phyloP scores from a whole-genome alignment of 2,329 filamentous ascomycete genomes.

The Fusarium buharicum region DNA sequence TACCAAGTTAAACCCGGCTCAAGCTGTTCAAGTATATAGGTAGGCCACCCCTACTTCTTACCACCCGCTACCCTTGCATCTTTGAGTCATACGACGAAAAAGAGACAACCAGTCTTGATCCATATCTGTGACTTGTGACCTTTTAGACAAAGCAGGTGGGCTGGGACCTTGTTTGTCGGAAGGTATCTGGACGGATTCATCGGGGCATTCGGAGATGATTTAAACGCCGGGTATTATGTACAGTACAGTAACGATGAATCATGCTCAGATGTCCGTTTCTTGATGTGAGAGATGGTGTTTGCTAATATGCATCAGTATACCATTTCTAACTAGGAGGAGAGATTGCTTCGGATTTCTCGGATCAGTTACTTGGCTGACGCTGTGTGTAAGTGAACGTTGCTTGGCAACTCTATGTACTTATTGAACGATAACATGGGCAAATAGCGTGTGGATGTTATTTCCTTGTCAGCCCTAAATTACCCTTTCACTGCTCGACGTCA shows the following conservation, averaged over 20 bases:
- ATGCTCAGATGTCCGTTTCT: neutral
- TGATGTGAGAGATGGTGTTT: slow-evolving; percentile 1
- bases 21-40: neutral
- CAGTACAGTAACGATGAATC: neutral
- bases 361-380: neutral
- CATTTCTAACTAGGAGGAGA: neutral
- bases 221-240: neutral
- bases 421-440: neutral
- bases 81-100: slow-evolving; percentile 14
- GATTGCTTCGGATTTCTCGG: neutral
- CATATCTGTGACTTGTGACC: slow-evolving; percentile 22
- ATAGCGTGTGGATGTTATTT: neutral
- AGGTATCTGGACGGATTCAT: slow-evolving; percentile 11
- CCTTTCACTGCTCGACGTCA: slow-evolving; percentile 12
- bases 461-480: slow-evolving; percentile 16
- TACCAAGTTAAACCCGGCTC: neutral
- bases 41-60: slow-evolving; percentile 1
- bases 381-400: slow-evolving; percentile 6
- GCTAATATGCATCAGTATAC: slow-evolving; percentile 20
- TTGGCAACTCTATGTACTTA: neutral
- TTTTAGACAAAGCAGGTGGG: slow-evolving; percentile 6
- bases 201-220: slow-evolving; percentile 27
- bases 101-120: neutral
- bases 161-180: neutral
- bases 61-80: slow-evolving; percentile 13